Evolutionary conservation across 371 early-diverging fungal genomes (phyloP), one percentile per base, ranked within the genome.

Genomic region (Apophysomyces variabilis): DNA sequence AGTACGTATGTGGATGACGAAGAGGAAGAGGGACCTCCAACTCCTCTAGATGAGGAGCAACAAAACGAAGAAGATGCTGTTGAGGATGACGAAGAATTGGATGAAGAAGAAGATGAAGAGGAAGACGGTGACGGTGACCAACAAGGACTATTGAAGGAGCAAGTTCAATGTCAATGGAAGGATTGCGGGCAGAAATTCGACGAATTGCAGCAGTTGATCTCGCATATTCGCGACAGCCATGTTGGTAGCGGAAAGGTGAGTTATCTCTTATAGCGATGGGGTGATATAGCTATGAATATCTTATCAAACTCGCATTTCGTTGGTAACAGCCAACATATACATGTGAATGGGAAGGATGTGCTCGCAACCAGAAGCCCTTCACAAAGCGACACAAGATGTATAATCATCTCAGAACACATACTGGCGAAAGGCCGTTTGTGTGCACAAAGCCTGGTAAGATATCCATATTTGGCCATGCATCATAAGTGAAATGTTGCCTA

Each of bases 351-450:
- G 75, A 83, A 68, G 89, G 86, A 37, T 96, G 96, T 75, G 78
- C 82, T 26, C 87, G 96, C 36, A 76, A 81, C 62, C 81, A 84
- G 64, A 86, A 87, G 67, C 93, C 95, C 9, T 96, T 96, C 71
- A 84, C 92, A 54, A 94, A 96, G 71, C 83, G 96, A 37, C 96
- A 96, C 77, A 93, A 93, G 73, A 91, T 94, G 84, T 89, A 86
- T 57, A 93, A 94, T 69, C 96, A 96, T 66, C 73, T 92, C 73
- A 86, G 96, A 66, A 93, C 92, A 36, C 96, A 96, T 73, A 93
- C 93, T 37, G 93, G 94, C 36, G 92, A 92, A 71, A 77, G 87
- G 37, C 92, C 92, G 13, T 92, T 90, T 67, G 62, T 70, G 38
- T 80, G 76, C 59, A 59, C 67, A 1, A 61, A 71, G 44, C 65